phyloP scores from a whole-genome alignment of 2,329 filamentous ascomycete genomes.

The Rutstroemia sydowiana region DNA sequence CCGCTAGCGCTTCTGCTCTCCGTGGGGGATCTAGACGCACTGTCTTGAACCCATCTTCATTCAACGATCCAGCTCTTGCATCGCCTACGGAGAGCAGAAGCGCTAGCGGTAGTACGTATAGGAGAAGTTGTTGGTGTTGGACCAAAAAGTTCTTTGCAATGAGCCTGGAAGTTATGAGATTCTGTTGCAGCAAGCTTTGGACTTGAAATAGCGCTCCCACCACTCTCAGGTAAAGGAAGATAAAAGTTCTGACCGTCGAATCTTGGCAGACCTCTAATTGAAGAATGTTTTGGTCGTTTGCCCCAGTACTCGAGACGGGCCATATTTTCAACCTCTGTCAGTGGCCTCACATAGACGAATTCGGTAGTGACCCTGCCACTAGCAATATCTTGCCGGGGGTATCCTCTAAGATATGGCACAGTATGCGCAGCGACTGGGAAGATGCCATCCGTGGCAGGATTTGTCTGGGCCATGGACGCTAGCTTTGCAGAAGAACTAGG shows the following conservation, averaged over 20 bases:
- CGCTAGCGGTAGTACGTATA: neutral
- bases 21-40: too few relatives aligned
- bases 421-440: neutral
- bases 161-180: neutral
- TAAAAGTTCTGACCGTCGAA: conserved; percentile 61
- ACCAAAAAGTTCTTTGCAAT: neutral
- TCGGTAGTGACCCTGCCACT: neutral
- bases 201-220: conserved; percentile 5
- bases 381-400: neutral
- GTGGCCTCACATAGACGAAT: conserved; percentile 41
- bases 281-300: conserved; percentile 42
- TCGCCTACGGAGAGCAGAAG: neutral
- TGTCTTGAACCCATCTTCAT: too few relatives aligned
- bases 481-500: conserved; percentile 9
- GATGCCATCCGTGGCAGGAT: neutral
- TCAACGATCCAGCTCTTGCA: too few relatives aligned
- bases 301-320: conserved; percentile 56
- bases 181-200: neutral
- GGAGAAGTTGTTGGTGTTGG: neutral
- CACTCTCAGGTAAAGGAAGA: conserved; percentile 45
- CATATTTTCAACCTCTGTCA: conserved; percentile 51
- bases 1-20: neutral
- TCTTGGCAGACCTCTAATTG: conserved; percentile 47
- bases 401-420: neutral
- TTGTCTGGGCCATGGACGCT: neutral